Evolutionary conservation across 1,284 basidiomycete species (phyloP), one percentile per base, ranked within the genome.

Genomic region (Trametes sp.): DNA sequence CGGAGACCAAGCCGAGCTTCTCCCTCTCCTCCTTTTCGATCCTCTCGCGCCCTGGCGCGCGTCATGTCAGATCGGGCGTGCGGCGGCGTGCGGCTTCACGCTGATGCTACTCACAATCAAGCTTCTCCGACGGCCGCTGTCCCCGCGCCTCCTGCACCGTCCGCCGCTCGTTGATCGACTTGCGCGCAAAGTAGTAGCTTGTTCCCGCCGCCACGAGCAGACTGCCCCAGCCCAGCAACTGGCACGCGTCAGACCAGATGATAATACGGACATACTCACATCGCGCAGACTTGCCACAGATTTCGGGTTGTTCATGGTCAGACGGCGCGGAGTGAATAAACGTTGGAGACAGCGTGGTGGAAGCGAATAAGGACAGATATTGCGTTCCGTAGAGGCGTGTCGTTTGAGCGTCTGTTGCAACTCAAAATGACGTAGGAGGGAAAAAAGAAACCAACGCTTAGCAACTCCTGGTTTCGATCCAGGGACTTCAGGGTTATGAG

Each of bases 131-230:
- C 21, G 78, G 74, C 52, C 80, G 68, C 26, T 71, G 69, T 13
- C 76, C 79, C 13, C 66, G 64, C 19, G 62, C 68, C 42, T 73
- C 74, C 63, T 77, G 78, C 54, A 72, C 54, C 61, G 69, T 70
- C 44, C 80, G 67, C 50, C 81, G 72, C 31, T 76, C 76, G 67
- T 82, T 75, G 63, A 83, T 81, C 59, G 74, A 75, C 66, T 80
- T 75, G 62, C 80, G 80, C 23, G 82, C 80, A 56, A 71, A 82
- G 71, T 81, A 80, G 73, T 79, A 83, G 56, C 80, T 80, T 31
- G 76, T 74, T 33, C 78, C 79, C 0, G 81, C 80, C n/a, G 80
- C 81, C 29, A 77, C 75, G 52, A 82, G 74, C 53, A 83, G 75
- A 26, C 74, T 75, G 24, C 71, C 74, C 77, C 78, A 80, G 24